Base-by-base conservation (phyloP, 768 basidiomycete genomes). In the Termitomyces sp. region DNA sequence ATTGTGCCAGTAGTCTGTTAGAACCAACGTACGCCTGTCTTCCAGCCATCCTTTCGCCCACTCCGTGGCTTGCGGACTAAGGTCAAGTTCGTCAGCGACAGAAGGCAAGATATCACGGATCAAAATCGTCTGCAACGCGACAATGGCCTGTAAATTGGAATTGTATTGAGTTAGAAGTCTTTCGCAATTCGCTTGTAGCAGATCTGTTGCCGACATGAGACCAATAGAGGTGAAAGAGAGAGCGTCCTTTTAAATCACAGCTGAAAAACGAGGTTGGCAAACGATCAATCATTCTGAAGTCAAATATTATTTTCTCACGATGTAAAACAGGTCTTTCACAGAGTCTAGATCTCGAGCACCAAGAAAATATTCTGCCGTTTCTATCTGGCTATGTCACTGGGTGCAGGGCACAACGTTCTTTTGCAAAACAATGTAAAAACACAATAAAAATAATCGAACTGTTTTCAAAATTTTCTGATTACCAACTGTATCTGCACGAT, bases 41-140 rank as follows among this genome's bases (percentile, higher is more conserved):
- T 75, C 71, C 32, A 89, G 69, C 87, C 86, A 91, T 66, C 81
- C 78, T 37, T 68, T 74, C 27, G 82, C 79, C 80, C 81, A 82
- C 59, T 75, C 71, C 57, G 72, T 69, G 58, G 78, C 77, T 16
- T 74, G 72, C 50, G 72, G 71, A 59, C 73, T 68, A 46, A 87
- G 76, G 39, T 74, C 73, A 29, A 86, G 76, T 66, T 89, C 87
- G 64, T 83, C 79, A 24, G 70, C 70, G 55, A 88, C 70, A 52
- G 79, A 80, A 58, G 86, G 85, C 56, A 89, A 69, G 49, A 89
- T 77, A 47, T 85, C 78, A 31, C 77, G 68, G 61, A 79, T 76
- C 46, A 89, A 66, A 4, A 78, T 80, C 22, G 70, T 67, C 63
- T 84, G 85, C 3, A 90, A 65, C 42, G 67, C 71, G 22, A 67